Conservation (phyloP, 2,329 filamentous ascomycete genomes). For the Claviceps spartinae region DNA sequence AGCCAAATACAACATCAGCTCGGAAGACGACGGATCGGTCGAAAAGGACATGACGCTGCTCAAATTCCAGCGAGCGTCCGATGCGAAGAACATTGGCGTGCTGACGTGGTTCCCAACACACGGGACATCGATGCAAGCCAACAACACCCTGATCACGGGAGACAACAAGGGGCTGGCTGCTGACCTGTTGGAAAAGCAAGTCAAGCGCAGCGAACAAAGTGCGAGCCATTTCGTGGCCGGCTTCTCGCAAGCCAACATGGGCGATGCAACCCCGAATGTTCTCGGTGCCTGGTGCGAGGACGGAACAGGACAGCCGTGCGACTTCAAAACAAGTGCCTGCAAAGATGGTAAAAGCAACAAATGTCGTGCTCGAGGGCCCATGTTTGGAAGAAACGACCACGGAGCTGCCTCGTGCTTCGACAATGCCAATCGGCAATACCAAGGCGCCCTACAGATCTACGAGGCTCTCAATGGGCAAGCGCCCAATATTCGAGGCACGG, state of each 20-base stretch:
- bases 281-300: constrained; percentile 80
- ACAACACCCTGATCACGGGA: constrained; percentile 77
- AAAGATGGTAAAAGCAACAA: constrained; percentile 47
- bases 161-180: constrained; percentile 92
- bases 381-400: constrained; percentile 50
- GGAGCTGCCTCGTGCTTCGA: constrained; percentile 66
- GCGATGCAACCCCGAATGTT: constrained; percentile 76
- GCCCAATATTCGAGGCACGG: constrained; percentile 45
- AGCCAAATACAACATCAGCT: constrained; percentile 40
- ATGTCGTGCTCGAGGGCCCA: constrained; percentile 59
- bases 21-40: constrained; percentile 28
- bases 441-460: constrained; percentile 38
- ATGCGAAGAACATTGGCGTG: constrained; percentile 63
- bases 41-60: constrained; percentile 72
- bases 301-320: constrained; percentile 55
- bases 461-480: constrained; percentile 31
- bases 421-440: constrained; percentile 54
- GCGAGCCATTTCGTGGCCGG: constrained; percentile 66
- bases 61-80: constrained; percentile 56
- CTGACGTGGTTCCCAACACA: constrained; percentile 87
- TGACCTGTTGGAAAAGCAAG: constrained; percentile 63
- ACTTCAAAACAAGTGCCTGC: constrained; percentile 69
- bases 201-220: constrained; percentile 40
- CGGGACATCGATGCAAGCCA: constrained; percentile 77
- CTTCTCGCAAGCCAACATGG: constrained; percentile 84